Percentiles rank a stretch among this genome's conserved stretches.
Evolutionary conservation across 2,329 filamentous ascomycete species (phyloP).

Genomic region (Thelonectria rubi): DNA sequence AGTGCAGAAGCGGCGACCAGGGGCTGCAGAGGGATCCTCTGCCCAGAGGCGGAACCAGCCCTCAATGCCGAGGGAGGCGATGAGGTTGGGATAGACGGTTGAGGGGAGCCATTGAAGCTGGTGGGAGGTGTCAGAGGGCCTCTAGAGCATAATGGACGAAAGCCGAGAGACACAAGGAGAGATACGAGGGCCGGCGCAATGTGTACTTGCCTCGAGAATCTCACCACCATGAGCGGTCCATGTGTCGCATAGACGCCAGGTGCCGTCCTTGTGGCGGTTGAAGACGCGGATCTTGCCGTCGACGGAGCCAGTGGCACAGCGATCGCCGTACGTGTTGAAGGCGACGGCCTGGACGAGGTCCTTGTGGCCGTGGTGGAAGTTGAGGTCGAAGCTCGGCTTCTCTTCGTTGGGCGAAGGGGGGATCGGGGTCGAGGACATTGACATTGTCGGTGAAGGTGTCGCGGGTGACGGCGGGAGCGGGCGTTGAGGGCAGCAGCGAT

Average conservation of each 20-base stretch:
- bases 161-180: slow-evolving; percentile 3
- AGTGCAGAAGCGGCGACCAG: slow-evolving; percentile 82
- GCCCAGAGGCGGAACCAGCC: slow-evolving; percentile 93
- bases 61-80: slow-evolving; percentile 89
- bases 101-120: slow-evolving; percentile 94
- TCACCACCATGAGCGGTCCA: slow-evolving; percentile 93
- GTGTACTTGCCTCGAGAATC: slow-evolving; percentile 76
- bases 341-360: slow-evolving; percentile 85
- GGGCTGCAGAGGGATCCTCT: slow-evolving; percentile 83
- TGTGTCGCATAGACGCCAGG: slow-evolving; percentile 84
- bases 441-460: slow-evolving; percentile 32
- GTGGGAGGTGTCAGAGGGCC: slow-evolving; percentile 31
- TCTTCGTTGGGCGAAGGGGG: slow-evolving; percentile 55
- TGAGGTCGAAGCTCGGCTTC: slow-evolving; percentile 62
- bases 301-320: slow-evolving; percentile 88
- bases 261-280: slow-evolving; percentile 79
- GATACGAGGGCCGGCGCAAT: slow-evolving; percentile 33
- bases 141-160: slow-evolving; percentile 30
- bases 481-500: neutral
- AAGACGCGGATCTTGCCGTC: slow-evolving; percentile 95
- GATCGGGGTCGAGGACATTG: slow-evolving; percentile 43
- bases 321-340: slow-evolving; percentile 92
- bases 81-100: slow-evolving; percentile 83
- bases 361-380: slow-evolving; percentile 78
- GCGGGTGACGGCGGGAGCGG: neutral